These are phyloP conservation scores for Eucalyptus sideroxylon DNA, from an alignment of 345 rosid genomes.

Conservation along the genomic window DNA sequence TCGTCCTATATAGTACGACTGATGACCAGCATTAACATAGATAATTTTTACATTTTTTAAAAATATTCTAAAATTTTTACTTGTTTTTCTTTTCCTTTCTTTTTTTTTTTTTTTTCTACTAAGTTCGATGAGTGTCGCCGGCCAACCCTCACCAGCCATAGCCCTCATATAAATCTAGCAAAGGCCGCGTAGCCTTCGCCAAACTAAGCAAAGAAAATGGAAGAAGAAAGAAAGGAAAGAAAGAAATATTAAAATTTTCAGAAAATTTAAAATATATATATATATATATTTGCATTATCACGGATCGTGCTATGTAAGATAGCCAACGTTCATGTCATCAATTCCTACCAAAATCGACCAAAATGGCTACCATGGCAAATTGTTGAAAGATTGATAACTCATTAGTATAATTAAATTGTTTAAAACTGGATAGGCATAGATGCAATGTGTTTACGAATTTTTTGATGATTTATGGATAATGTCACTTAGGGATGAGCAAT, in stretches of 20 bases:
- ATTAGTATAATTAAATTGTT: not conserved
- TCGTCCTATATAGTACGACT: rapidly evolving
- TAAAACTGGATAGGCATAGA: rapidly evolving
- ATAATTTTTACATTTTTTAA: not conserved
- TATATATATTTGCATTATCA: rapidly evolving
- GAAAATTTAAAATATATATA: not conserved
- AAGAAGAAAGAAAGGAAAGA: not conserved
- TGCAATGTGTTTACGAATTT: rapidly evolving
- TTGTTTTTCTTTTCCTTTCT: not conserved
- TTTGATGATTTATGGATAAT: rapidly evolving
- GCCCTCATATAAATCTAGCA: no score
- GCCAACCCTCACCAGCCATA: rapidly evolving
- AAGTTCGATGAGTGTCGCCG: rapidly evolving
- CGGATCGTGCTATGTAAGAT: rapidly evolving
- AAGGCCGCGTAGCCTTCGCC: no score
- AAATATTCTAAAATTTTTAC: not conserved
- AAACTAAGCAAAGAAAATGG: no score
- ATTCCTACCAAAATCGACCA: not conserved
- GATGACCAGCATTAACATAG: rapidly evolving
- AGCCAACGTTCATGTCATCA: rapidly evolving
- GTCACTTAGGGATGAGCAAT: rapidly evolving
- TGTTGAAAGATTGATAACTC: not conserved
- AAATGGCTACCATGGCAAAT: not conserved
- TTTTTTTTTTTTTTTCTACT: not conserved
- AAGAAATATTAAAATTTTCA: not conserved